These are phyloP conservation scores for Schizonepeta tenuifolia DNA, from an alignment of 257 asterid genomes.

Conservation along the genomic window DNA sequence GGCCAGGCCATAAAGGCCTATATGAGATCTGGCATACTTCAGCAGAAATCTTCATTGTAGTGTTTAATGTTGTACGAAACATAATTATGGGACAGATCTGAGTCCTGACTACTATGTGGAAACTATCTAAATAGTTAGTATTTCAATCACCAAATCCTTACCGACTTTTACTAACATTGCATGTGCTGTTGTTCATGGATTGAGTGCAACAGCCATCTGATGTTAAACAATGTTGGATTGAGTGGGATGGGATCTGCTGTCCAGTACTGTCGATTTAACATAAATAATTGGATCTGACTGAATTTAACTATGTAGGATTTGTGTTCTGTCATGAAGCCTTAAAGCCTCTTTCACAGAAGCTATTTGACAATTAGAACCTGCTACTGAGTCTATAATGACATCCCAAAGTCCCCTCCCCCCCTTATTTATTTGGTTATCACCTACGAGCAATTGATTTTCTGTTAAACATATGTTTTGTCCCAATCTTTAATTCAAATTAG, in stretches of 20 bases:
- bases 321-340: background rate
- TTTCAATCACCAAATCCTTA: background rate
- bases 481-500: background rate
- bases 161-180: background rate
- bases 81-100: background rate
- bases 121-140: conserved; percentile 9
- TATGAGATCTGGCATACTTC: background rate
- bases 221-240: background rate
- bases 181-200: conserved; percentile 7
- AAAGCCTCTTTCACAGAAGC: conserved; percentile 1
- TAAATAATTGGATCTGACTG: background rate
- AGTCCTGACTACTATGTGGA: conserved; percentile 8
- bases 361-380: background rate
- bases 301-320: background rate
- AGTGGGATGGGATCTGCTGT: conserved; percentile 23
- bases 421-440: conserved; percentile 12
- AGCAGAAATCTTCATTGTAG: background rate
- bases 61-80: background rate
- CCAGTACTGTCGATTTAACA: background rate
- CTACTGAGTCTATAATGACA: conserved; percentile 15
- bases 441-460: conserved; percentile 4
- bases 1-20: too few relatives aligned
- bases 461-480: conserved; percentile 11
- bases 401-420: background rate
- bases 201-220: background rate